Percentiles rank a stretch among this genome's conserved stretches.
phyloP scores from a whole-genome alignment of 2,329 filamentous ascomycete genomes.

The Polytolypa hystricis region DNA sequence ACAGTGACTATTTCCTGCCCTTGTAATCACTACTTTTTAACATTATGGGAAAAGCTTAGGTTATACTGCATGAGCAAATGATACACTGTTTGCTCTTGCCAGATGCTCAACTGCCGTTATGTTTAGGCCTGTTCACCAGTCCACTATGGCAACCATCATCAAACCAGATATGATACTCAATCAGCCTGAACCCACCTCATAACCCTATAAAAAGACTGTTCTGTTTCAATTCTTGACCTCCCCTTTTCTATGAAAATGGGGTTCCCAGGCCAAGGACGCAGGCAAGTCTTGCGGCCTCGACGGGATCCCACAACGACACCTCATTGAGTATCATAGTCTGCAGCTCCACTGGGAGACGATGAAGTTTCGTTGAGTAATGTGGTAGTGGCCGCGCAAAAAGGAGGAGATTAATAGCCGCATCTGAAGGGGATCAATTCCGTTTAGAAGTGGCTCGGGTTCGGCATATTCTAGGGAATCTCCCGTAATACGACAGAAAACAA shows the following conservation, averaged over 20 bases:
- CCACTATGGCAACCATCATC: too few relatives aligned
- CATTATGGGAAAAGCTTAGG: too few relatives aligned
- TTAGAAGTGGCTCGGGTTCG: slow-evolving; percentile 12
- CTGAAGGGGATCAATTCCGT: slow-evolving; percentile 12
- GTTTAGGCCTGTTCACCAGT: too few relatives aligned
- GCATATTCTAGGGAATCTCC: slow-evolving; percentile 9
- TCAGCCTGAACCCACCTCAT: too few relatives aligned
- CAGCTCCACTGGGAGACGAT: slow-evolving; percentile 15
- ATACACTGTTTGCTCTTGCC: too few relatives aligned
- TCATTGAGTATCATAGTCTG: slow-evolving; percentile 16
- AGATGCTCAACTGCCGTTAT: too few relatives aligned
- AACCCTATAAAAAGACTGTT: slow-evolving; percentile 7
- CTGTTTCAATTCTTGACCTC: slow-evolving; percentile 9
- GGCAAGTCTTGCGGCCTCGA: slow-evolving; percentile 15
- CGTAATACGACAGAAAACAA: slow-evolving; percentile 11
- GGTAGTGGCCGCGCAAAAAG: slow-evolving; percentile 11
- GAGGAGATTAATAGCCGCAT: slow-evolving; percentile 12
- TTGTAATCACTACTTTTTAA: too few relatives aligned
- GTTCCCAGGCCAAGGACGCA: slow-evolving; percentile 14
- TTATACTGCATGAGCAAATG: too few relatives aligned
- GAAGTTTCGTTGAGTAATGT: slow-evolving; percentile 8
- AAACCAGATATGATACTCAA: slow-evolving; percentile 17
- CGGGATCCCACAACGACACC: slow-evolving; percentile 13
- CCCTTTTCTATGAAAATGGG: slow-evolving; percentile 14
- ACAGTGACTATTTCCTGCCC: too few relatives aligned